Evolutionary conservation across 129 eudicot genomes (phyloP).

Genomic region (Mikania micrantha): DNA sequence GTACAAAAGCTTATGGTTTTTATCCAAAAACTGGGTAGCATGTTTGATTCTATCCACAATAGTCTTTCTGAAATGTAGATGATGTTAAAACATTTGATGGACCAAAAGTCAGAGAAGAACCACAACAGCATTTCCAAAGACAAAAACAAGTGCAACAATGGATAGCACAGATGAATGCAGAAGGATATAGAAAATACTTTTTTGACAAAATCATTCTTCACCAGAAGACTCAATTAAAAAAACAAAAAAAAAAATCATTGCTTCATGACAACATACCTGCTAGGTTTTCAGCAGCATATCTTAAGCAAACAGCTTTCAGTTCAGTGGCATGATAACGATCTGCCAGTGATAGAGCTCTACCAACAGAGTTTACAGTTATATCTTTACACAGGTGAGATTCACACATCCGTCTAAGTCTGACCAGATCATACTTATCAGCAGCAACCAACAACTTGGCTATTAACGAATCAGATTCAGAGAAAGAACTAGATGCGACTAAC

Average conservation of each 20-base stretch:
- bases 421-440: constrained; percentile 75
- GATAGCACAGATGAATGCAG: background rate
- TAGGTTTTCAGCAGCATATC: constrained; percentile 89
- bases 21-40: background rate
- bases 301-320: constrained; percentile 72
- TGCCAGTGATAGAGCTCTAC: constrained; percentile 66
- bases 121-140: background rate
- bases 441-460: constrained; percentile 65
- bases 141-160: background rate
- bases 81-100: background rate
- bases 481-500: constrained; percentile 38
- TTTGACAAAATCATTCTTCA: background rate
- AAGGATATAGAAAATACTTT: background rate
- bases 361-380: constrained; percentile 69
- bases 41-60: background rate
- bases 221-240: background rate
- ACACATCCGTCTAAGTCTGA: constrained; percentile 67
- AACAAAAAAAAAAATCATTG: background rate
- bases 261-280: constrained; percentile 48
- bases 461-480: constrained; percentile 44
- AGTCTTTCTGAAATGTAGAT: background rate
- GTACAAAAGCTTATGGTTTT: background rate
- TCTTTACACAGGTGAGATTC: constrained; percentile 83
- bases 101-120: background rate
- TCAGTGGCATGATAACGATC: constrained; percentile 66